Evolutionary conservation across 805 yeast genomes (phyloP).

Genomic region (Kuraishia hungarica): DNA sequence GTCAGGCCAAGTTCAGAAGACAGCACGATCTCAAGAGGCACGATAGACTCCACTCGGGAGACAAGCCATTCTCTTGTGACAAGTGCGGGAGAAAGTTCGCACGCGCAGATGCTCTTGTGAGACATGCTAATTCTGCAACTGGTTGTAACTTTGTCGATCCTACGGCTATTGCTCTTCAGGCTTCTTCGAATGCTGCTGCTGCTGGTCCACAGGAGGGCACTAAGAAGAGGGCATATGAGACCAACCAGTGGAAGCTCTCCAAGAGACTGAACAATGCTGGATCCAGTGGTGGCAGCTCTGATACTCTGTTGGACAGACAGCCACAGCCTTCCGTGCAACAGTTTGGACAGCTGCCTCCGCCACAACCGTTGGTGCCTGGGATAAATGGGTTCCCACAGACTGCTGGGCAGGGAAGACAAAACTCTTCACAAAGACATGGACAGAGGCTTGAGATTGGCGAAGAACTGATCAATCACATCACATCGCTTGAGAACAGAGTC

Average conservation of each 20-base stretch:
- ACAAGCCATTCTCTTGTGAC: conserved; percentile 55
- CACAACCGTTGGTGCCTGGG: not conserved
- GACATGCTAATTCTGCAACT: conserved; percentile 45
- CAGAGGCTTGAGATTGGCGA: not conserved
- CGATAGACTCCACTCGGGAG: conserved; percentile 68
- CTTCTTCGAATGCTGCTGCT: not conserved
- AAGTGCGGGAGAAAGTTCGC: conserved; percentile 61
- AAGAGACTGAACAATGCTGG: not conserved
- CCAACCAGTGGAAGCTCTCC: conserved; percentile 1
- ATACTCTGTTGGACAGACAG: not conserved
- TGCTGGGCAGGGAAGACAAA: not conserved
- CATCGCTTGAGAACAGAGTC: conserved; percentile 1
- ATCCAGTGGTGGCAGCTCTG: not conserved
- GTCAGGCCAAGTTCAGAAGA: conserved; percentile 58
- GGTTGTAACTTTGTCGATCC: conserved; percentile 15
- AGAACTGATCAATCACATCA: not conserved
- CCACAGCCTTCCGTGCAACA: not conserved
- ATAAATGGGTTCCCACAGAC: not conserved
- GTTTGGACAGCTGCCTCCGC: not conserved
- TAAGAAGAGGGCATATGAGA: not conserved
- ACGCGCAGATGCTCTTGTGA: conserved; percentile 63
- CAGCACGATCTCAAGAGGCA: conserved; percentile 74
- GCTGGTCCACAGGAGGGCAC: not conserved
- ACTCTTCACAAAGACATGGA: not conserved
- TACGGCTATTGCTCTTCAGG: not conserved